A percentile compares a stretch with the other conserved stretches of the same genome.
Evolutionary conservation across 352 stramenopile species (phyloP).

Genomic region (Globisporangium rhizosaccharum): DNA sequence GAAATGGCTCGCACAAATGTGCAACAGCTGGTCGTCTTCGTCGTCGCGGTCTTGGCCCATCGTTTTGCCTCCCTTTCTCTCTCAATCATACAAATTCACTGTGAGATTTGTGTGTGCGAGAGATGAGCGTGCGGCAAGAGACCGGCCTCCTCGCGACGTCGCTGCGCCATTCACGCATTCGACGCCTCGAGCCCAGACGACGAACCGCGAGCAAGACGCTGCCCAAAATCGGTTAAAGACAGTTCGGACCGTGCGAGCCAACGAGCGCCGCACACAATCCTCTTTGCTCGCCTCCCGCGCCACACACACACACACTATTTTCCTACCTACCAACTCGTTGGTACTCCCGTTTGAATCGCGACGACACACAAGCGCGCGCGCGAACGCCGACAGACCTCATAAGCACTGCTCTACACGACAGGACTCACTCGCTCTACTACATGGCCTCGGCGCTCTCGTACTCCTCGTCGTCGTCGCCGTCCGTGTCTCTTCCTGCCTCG

Average conservation of each 20-base stretch:
- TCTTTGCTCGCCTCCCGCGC: background rate
- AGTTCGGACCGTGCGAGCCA: background rate
- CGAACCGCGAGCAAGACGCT: background rate
- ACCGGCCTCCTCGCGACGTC: background rate
- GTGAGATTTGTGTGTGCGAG: background rate
- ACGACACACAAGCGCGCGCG: background rate
- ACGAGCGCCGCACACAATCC: background rate
- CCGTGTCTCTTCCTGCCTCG: background rate
- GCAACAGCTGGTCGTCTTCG: background rate
- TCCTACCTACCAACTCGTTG: conserved; percentile 18
- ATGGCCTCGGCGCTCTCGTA: conserved; percentile 9
- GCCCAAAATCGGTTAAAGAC: background rate
- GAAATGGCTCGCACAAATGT: background rate
- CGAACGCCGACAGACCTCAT: background rate
- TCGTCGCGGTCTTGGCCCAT: background rate
- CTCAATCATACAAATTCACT: background rate
- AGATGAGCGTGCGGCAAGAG: background rate
- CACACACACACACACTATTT: conserved; percentile 9
- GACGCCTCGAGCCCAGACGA: background rate
- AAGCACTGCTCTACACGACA: too few relatives aligned
- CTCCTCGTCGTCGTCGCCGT: conserved; percentile 7
- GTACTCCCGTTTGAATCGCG: conserved; percentile 16
- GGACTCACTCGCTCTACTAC: background rate
- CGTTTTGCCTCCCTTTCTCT: background rate
- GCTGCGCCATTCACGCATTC: conserved; percentile 1